Conservation (phyloP, 352 stramenopile species). For the Globisporangium uncinulatum region DNA sequence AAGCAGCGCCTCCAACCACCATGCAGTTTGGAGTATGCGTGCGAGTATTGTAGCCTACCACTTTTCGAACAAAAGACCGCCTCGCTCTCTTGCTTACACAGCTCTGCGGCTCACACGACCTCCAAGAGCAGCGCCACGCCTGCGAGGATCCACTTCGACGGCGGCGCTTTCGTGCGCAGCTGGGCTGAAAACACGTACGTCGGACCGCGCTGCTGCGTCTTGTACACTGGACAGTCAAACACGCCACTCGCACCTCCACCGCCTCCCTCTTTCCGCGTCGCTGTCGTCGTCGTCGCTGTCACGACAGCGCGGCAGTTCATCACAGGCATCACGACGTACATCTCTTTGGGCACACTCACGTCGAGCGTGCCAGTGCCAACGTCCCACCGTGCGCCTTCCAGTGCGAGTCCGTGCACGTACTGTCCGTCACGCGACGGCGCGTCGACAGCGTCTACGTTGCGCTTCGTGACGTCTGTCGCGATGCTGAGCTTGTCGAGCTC, state of each 20-base stretch:
- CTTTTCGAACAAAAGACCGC: not conserved
- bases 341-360: conserved; percentile 80
- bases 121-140: conserved; percentile 89
- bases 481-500: conserved; percentile 80
- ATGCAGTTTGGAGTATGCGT: too few species aligned
- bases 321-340: conserved; percentile 90
- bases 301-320: conserved; percentile 85
- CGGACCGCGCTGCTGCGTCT: conserved; percentile 85
- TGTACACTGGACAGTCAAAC: conserved; percentile 90
- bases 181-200: conserved; percentile 88
- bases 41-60: too few species aligned
- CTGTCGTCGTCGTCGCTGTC: conserved; percentile 7
- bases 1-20: too few species aligned
- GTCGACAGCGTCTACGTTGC: conserved; percentile 70
- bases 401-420: conserved; percentile 84
- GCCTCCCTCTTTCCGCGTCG: conserved; percentile 8
- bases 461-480: conserved; percentile 86
- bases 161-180: conserved; percentile 80
- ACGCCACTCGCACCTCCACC: conserved; percentile 13
- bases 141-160: conserved; percentile 89
- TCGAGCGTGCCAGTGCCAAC: conserved; percentile 76
- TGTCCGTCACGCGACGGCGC: conserved; percentile 86
- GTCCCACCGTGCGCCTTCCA: conserved; percentile 91
- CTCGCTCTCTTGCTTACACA: not conserved
- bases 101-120: conserved; percentile 34